Evolutionary conservation across 495 filamentous ascomycete species (phyloP), one percentile per base, ranked within the genome.

Genomic region (Aspergillus heteromorphus): DNA sequence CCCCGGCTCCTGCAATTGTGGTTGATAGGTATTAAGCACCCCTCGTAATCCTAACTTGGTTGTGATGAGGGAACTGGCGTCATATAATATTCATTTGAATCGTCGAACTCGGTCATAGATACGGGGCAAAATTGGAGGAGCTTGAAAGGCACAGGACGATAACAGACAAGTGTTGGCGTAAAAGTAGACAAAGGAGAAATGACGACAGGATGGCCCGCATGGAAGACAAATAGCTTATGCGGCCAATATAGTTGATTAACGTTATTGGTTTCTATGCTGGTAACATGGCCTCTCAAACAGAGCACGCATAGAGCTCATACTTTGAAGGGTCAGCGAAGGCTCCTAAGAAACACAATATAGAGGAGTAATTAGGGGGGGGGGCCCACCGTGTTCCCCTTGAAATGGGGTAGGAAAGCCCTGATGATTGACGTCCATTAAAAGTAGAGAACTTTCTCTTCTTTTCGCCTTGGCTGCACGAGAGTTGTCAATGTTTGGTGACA

Each of bases 371-470:
- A 2, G 1, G 2, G 1, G 11, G 11, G 34, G 13, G 4, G 1
- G 13, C 34, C 34, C n/a, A 38, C 34, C 13, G n/a, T 57, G 30
- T 41, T 65, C 56, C 45, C 65, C 61, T 40, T 60, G 51, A 23
- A 62, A 18, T 29, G 54, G n/a, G 14, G 67, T 48, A 8, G 65
- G 59, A 41, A 59, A 48, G 41, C 61, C 65, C 25, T 67, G 62
- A 55, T 65, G 58, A 30, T 58, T 65, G 18, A 65, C 23, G 18
- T 77, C 74, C 74, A 84, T 79, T 25, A 80, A 74, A 47, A 84
- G 71, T 65, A 84, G 76, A 20, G 77, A 82, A 56, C 81, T 84
- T 60, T 84, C 81, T 23, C 81, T 68, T 61, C 80, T 69, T 63
- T 82, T 81, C 7, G 74, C 67, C 62, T 81, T 83, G 20, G 65